Evolutionary conservation across 208 protist species (phyloP).

Genomic region (Leishmania guyanensis): DNA sequence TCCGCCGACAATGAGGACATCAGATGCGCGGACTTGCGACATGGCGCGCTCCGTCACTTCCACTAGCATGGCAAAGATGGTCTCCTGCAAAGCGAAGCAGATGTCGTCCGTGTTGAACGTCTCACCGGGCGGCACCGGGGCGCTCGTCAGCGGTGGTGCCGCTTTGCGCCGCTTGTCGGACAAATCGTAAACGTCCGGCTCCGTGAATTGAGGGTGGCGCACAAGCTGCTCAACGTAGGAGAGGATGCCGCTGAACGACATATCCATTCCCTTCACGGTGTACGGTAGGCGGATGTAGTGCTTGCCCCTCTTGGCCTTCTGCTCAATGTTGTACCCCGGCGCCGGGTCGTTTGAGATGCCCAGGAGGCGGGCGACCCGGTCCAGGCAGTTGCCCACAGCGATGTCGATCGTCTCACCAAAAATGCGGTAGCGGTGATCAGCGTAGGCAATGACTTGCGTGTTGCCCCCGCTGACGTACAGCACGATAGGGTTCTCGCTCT

Average conservation of each 20-base stretch:
- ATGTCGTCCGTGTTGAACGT: slow-evolving; percentile 94
- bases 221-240: slow-evolving; percentile 87
- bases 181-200: slow-evolving; percentile 36
- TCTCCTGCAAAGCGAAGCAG: slow-evolving; percentile 99
- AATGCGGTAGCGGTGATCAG: slow-evolving; percentile 96
- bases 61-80: slow-evolving; percentile 98
- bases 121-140: slow-evolving; percentile 51
- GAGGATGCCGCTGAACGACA: slow-evolving; percentile 96
- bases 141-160: slow-evolving; percentile 21
- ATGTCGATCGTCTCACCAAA: slow-evolving; percentile 99
- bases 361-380: slow-evolving; percentile 96
- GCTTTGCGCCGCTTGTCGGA: slow-evolving; percentile 32
- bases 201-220: slow-evolving; percentile 65
- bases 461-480: slow-evolving; percentile 99
- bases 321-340: slow-evolving; percentile 99
- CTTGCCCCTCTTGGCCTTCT: slow-evolving; percentile 86
- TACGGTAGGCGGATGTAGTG: slow-evolving; percentile 96
- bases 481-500: slow-evolving; percentile 96
- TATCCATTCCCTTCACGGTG: slow-evolving; percentile 98
- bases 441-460: slow-evolving; percentile 98
- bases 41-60: slow-evolving; percentile 99
- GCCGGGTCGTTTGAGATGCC: slow-evolving; percentile 98
- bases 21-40: slow-evolving; percentile 94
- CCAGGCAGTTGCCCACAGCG: slow-evolving; percentile 98
- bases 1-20: slow-evolving; percentile 99